Base-by-base conservation (phyloP, 2,329 filamentous ascomycete species). In the Pseudocercospora macadamiae region DNA sequence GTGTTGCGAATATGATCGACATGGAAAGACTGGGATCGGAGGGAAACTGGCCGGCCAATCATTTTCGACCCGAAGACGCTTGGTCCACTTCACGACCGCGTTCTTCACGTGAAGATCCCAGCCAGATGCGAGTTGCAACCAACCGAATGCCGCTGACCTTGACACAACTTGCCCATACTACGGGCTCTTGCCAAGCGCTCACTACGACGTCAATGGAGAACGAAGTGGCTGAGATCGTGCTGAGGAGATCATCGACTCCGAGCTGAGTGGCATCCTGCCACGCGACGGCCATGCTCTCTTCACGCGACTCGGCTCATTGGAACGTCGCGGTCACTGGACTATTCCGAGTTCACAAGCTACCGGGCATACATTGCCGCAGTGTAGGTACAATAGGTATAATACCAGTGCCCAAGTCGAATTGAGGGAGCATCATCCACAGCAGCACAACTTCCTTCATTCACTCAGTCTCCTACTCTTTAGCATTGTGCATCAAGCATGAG, bases 371-470 rank as follows among this genome's bases (percentile, higher is more conserved):
- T 9, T 26, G 14, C 23, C 26, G 19, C 42, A 47, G 23, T 23
- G 42, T 47, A 47, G 14, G 42, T 16, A 47, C 21, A 26, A 47
- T 23, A 21, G 23, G 21, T 47, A 47, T 47, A 47, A 47, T 28
- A 47, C 42, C 42, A 26, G 42, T 21, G 23, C 42, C 8, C 19
- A 7, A 26, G 19, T 47, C 42, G 42, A 32, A 47, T 47, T 26
- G 23, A 23, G 26, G n/a, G 4, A 47, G 14, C 14, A 47, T 47
- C 23, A 47, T 47, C 23, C 42, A 47, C 42, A 47, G 23, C 42
- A 47, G 42, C 42, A 47, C 42, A 47, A 47, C 23, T 14, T 47
- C 23, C 42, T 26, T 47, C 42, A 47, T 26, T 47, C 42, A 47
- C 23, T 7, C 42, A 47, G 23, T 47, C 42, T 14, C 21, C 5